Evolutionary conservation across 768 basidiomycete genomes (phyloP), one percentile per base, ranked within the genome.

Genomic region (Russula sp.): DNA sequence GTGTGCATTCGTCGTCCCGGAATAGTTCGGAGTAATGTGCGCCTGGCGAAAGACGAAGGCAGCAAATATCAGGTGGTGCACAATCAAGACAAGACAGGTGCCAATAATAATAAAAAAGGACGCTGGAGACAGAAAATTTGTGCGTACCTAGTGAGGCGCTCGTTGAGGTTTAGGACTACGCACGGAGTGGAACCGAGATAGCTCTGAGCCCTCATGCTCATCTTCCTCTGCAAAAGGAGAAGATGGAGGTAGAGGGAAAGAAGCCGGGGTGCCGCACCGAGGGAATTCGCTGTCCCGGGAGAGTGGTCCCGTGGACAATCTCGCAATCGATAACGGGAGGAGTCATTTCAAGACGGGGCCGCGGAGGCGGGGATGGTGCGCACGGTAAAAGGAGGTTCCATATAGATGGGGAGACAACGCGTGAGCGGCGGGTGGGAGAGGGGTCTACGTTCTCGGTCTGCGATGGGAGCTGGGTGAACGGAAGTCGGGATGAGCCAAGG

Each of bases 171-270:
- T 45, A 47, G 57, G n/a, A 49, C 32, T 48, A 44, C 56, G 37
- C 14, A 63, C 44, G 9, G 35, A 35, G 32, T 59, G 47, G 37
- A 54, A 54, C 31, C 37, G 31, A 9, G 52, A 40, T 42, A 32
- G 37, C 20, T 53, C 59, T 4, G 39, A 37, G 20, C 16, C 8
- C 18, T 66, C 64, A 39, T 20, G 37, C 8, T 60, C 59, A 14
- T 59, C 58, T 18, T 59, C 61, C 22, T 63, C 61, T 37, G 65
- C 55, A 7, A 68, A 61, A 3, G 67, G 67, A 6, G 67, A 68
- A 4, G 67, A 68, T 22, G 65, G 67, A 13, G 67, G 67, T 3
- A 68, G 61, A 2, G 66, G 61, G 3, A 61, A 66, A 54, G 57
- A 57, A 22, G 61, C 48, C n/a, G 60, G 39, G 9, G 58, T 47